These are phyloP conservation scores for Rhizoctonia solani DNA, from an alignment of 1,284 basidiomycete genomes.

Conservation along the genomic window DNA sequence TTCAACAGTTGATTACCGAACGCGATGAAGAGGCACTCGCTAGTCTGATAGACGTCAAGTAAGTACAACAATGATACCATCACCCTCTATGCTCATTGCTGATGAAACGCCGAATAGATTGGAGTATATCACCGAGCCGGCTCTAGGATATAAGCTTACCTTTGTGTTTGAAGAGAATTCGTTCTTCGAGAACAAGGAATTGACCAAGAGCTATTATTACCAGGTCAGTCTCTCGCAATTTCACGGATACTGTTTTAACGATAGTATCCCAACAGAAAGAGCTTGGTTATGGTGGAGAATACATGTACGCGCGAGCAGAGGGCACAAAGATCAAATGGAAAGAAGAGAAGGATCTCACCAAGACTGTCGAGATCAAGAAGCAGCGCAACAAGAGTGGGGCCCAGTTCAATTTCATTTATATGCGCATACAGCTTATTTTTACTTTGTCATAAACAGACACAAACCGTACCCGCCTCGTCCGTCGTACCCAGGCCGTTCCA, in stretches of 20 bases:
- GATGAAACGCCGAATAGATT: slow-evolving; percentile 46
- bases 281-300: slow-evolving; percentile 92
- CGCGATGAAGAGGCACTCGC: slow-evolving; percentile 77
- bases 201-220: slow-evolving; percentile 96
- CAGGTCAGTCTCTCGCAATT: slow-evolving; percentile 60
- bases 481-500: slow-evolving; percentile 84
- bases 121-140: slow-evolving; percentile 62
- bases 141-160: slow-evolving; percentile 71
- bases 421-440: slow-evolving; percentile 29
- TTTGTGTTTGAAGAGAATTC: slow-evolving; percentile 86
- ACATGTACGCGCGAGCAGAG: slow-evolving; percentile 91
- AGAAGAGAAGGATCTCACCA: slow-evolving; percentile 96
- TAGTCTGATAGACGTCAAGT: slow-evolving; percentile 64
- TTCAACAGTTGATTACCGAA: slow-evolving; percentile 91
- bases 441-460: slow-evolving; percentile 61
- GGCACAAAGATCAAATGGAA: slow-evolving; percentile 96
- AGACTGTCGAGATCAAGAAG: slow-evolving; percentile 98
- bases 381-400: slow-evolving; percentile 94
- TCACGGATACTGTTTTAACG: too few species aligned
- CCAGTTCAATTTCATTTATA: slow-evolving; percentile 6
- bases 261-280: slow-evolving; percentile 56
- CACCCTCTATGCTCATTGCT: neutral
- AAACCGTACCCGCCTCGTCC: slow-evolving; percentile 88
- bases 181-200: slow-evolving; percentile 81
- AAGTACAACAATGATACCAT: slow-evolving; percentile 23